A percentile compares a stretch with the other conserved stretches of the same genome.
Evolutionary conservation across 257 asterid genomes (phyloP).

Genomic region (Solanum paucissectum): DNA sequence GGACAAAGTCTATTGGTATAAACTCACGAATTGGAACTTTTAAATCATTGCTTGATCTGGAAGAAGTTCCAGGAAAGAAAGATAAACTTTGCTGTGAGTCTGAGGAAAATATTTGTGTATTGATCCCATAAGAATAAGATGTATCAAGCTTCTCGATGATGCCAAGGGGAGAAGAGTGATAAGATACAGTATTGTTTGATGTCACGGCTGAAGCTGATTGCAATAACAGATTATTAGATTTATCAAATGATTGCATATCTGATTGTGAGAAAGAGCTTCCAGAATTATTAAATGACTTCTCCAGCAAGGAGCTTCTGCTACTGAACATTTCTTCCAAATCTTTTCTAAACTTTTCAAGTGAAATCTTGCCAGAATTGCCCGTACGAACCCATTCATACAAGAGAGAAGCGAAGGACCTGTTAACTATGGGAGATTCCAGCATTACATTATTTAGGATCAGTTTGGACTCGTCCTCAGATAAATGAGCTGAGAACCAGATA

Average conservation of each 20-base stretch:
- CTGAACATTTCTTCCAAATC: constrained; percentile 44
- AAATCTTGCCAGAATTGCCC: constrained; percentile 60
- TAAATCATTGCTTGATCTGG: constrained; percentile 6
- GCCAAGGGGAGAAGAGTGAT: not conserved
- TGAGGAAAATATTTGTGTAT: constrained; percentile 40
- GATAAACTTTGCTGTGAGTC: constrained; percentile 27
- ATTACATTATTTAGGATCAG: constrained; percentile 39
- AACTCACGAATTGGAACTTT: constrained; percentile 24
- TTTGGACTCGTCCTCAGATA: constrained; percentile 47
- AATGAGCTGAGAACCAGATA: constrained; percentile 64
- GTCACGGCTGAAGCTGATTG: constrained; percentile 23
- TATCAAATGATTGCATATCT: constrained; percentile 1
- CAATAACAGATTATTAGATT: constrained; percentile 17
- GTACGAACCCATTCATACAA: constrained; percentile 40
- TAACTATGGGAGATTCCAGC: constrained; percentile 35
- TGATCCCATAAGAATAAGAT: constrained; percentile 23
- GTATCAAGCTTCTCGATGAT: constrained; percentile 12
- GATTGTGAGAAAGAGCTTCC: constrained; percentile 3
- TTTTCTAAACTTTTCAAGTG: constrained; percentile 44
- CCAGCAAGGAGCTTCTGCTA: constrained; percentile 45
- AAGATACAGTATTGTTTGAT: not conserved
- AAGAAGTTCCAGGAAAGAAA: constrained; percentile 23
- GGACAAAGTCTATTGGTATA: constrained; percentile 51
- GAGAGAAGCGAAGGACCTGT: constrained; percentile 36
- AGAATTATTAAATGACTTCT: constrained; percentile 25